Conservation (phyloP, 352 stramenopile species). For the Phytophthora tubulina region DNA sequence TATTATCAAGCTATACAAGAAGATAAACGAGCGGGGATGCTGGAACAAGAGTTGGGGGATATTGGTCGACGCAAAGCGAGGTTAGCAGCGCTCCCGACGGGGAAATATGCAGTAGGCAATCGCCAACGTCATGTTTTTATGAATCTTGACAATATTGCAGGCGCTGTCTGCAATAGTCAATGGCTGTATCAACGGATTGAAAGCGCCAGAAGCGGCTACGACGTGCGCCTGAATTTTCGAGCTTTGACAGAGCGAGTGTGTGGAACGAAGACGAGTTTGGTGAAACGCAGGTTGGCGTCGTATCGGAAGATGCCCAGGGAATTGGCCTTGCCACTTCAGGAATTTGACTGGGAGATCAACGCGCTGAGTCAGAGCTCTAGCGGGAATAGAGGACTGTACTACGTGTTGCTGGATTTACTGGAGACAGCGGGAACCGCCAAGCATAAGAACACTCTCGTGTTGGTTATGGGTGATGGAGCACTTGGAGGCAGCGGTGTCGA, state of each 20-base stretch:
- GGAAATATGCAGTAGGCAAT: constrained; percentile 28
- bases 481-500: constrained; percentile 38
- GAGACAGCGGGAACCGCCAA: constrained; percentile 25
- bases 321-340: constrained; percentile 28
- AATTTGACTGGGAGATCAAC: constrained; percentile 39
- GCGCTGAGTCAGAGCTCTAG: constrained; percentile 41
- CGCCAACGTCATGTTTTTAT: constrained; percentile 50
- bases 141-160: constrained; percentile 55
- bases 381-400: constrained; percentile 47
- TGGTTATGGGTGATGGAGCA: constrained; percentile 52
- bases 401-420: constrained; percentile 42
- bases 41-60: constrained; percentile 28
- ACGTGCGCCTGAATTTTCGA: constrained; percentile 49
- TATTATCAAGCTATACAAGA: constrained; percentile 23
- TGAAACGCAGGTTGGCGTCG: constrained; percentile 32
- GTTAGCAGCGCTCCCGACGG: constrained; percentile 21
- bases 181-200: constrained; percentile 40
- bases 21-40: constrained; percentile 23
- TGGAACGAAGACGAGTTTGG: constrained; percentile 6
- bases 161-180: constrained; percentile 35
- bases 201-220: constrained; percentile 34
- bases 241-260: constrained; percentile 44
- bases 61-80: constrained; percentile 23
- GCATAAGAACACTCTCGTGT: constrained; percentile 50
- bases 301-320: constrained; percentile 48